Base-by-base conservation (phyloP, 768 basidiomycete species). In the Imleria badia region DNA sequence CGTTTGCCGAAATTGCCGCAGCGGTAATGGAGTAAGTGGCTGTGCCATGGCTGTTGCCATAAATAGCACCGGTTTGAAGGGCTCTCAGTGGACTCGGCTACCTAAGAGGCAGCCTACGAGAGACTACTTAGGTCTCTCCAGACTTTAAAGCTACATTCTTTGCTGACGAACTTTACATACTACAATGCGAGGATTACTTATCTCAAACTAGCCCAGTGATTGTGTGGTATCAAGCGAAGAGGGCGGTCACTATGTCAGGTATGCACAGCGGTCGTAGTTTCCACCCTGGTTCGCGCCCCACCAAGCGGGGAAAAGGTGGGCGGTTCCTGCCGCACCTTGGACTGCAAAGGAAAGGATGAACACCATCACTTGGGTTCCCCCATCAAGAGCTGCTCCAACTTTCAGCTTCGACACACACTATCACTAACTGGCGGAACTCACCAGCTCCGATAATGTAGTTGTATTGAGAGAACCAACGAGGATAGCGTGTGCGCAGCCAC, bases 391-490 rank as follows among this genome's bases (percentile, higher is more conserved):
- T 63, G 58, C 57, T 33, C 39, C 41, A 36, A 40, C 20, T 19
- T 8, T 55, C 22, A 62, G 44, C 11, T 44, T 31, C 34, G 20
- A 20, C 13, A 40, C 17, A 23, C 12, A 46, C 11, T 5, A 15
- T n/a, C 19, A 38, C 31, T 22, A 15, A 17, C 29, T 29, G n/a
- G n/a, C 2, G 15, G 31, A 39, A 59, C 68, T 54, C 40, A 70
- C 66, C 86, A 39, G 84, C 87, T 29, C 83, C 84, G 5, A 87
- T 68, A 36, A 86, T 80, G 62, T 85, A 86, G 63, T 87, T 86
- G 66, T 85, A 85, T 60, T 75, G 74, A 62, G 80, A 78, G 69
- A 85, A 89, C 86, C 85, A 89, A 14, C 78, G 77, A 2, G 87
- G 83, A 52, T 83, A 73, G 55, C 79, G 78, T 36, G 69, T 76